Conservation (phyloP, 306 rosid species). For the Cucumis cinereus region DNA sequence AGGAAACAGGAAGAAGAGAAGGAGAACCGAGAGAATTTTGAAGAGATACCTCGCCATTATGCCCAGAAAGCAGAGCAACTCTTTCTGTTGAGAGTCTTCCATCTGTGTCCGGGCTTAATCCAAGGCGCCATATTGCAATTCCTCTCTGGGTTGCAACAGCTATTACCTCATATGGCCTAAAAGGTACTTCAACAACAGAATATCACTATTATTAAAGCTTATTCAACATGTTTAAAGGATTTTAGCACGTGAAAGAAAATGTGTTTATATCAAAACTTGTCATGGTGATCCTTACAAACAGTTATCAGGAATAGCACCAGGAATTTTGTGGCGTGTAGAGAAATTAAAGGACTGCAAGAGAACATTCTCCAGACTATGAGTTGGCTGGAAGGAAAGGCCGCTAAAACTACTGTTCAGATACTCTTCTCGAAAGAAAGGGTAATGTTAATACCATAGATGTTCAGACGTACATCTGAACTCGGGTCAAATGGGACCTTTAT, state of each 20-base stretch:
- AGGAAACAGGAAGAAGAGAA: background rate
- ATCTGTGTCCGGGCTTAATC: slow-evolving; percentile 47
- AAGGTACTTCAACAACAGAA: slow-evolving; percentile 11
- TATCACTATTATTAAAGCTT: background rate
- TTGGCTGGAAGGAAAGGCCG: background rate
- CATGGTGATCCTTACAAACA: background rate
- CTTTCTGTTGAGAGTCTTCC: slow-evolving; percentile 73
- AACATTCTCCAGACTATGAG: background rate
- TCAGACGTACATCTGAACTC: background rate
- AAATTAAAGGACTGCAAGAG: background rate
- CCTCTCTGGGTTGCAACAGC: slow-evolving; percentile 69
- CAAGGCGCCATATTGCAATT: slow-evolving; percentile 79
- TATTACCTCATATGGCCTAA: slow-evolving; percentile 66
- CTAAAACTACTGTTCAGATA: background rate
- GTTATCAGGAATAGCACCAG: background rate
- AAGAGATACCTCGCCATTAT: slow-evolving; percentile 49
- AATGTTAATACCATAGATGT: background rate
- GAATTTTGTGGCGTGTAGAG: background rate
- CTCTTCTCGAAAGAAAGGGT: background rate
- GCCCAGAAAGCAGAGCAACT: slow-evolving; percentile 60
- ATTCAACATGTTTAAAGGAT: background rate
- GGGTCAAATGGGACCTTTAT: background rate
- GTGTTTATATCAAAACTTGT: background rate
- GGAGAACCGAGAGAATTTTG: background rate
- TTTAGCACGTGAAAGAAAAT: background rate